Evolutionary conservation across 164 flowering plant genomes (phyloP), one percentile per base, ranked within the genome.

Genomic region (Liquidambar formosana): DNA sequence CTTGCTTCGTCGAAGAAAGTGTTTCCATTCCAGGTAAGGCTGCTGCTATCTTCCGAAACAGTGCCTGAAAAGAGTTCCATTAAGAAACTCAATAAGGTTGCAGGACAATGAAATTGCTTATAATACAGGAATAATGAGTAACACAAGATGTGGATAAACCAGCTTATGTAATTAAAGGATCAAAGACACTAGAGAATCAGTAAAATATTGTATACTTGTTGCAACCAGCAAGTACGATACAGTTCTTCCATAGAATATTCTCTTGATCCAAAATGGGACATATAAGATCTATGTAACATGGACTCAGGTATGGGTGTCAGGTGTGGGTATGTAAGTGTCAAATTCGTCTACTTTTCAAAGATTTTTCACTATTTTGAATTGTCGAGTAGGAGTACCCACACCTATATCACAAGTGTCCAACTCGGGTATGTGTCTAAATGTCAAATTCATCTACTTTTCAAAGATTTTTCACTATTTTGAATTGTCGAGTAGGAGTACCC

Each of bases 21-120:
- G 89, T 85, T 67, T 90, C 96, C 96, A 90, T 90, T 57, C 96
- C 94, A 19, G 96, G 96, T 64, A 91, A 82, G n/a, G 94, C 96
- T 23, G 96, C 88, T 56, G 96, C 94, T 51, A 91, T 91, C 71
- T 89, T 91, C 60, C 96, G 79, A 64, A 91, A 91, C 41, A 91
- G 83, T 57, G 96, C 90, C 96, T 91, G 85, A 47, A 73, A 27
- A 63, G 48, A 28, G 13, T 57, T 21, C 45, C 63, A 46, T n/a
- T 15, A 63, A 16, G 22, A 63, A 33, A 33, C 6, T 33, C 41
- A 33, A n/a, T n/a, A n/a, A 33, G 41, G 41, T 33, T 33, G 4
- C 41, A 2, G 41, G 41, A 33, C 41, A 33, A 33, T 33, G n/a
- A 51, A n/a, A 51, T 51, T n/a, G 21, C 22, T 51, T 4, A 21